Base-by-base conservation (phyloP, 2,329 filamentous ascomycete species). In the Ceratocystis cubensis region DNA sequence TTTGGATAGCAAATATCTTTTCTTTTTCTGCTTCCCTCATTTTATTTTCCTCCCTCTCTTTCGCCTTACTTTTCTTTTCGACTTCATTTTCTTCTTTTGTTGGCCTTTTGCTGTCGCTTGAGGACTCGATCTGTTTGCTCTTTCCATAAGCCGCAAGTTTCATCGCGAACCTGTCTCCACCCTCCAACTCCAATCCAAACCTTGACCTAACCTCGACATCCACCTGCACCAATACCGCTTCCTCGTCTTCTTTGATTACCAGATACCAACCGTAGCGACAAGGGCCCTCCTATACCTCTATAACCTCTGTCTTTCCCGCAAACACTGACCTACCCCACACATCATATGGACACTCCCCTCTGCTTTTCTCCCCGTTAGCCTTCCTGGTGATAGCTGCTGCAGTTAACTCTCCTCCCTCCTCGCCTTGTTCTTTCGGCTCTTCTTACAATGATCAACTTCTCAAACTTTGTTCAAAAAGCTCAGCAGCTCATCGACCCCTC, bases 401-500 rank as follows among this genome's bases (percentile, higher is more conserved):
- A 57, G 46, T 41, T 41, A 41, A 41, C 33, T 1, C 8, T 37
- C 33, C 33, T 37, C 64, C 44, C 15, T 69, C 50, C 46, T 22
- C 53, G 2, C 22, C 25, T 50, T 17, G 25, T 28, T 6, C 10
- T 22, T 57, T 22, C 53, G 37, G 10, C 25, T 30, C 53, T 22
- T 15, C 53, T 74, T 74, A 77, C 72, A 76, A 85, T 84, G 82
- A 81, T 84, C 76, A 83, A 81, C 75, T 75, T 85, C 70, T 80
- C 88, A 72, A 93, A 84, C 77, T 87, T 97, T 76, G 91, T 96
- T 73, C 91, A 96, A 77, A 96, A 93, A 83, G 92, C 92, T 71
- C 91, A 96, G 81, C 90, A 92, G 78, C 82, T 96, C 77, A 95
- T 96, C 78, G 93, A 96, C 76, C 89, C 91, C 65, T 88, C 88